Percentiles rank a stretch among this genome's conserved stretches.
These are phyloP conservation scores for Picochlorum sp. DNA, from an alignment of 139 green algal species.

Conservation along the genomic window DNA sequence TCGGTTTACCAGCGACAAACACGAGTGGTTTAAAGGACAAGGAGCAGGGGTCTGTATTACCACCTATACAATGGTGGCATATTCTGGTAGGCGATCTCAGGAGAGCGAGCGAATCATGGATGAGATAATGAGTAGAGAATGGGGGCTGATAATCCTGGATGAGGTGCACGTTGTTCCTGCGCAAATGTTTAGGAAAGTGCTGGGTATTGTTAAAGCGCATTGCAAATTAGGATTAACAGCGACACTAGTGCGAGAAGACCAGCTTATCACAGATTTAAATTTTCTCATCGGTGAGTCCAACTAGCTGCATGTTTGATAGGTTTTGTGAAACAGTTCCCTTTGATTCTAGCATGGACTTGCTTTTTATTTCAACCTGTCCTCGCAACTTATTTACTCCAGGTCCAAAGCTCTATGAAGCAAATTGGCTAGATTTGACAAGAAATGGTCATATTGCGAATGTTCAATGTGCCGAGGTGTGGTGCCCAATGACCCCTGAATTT, in stretches of 20 bases:
- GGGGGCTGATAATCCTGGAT: slow-evolving; percentile 94
- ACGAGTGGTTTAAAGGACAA: slow-evolving; percentile 55
- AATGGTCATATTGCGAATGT: slow-evolving; percentile 97
- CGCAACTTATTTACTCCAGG: slow-evolving; percentile 16
- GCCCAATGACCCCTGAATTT: slow-evolving; percentile 81
- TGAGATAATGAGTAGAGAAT: slow-evolving; percentile 74
- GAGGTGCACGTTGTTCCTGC: slow-evolving; percentile 98
- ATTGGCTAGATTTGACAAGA: slow-evolving; percentile 95
- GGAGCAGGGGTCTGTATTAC: slow-evolving; percentile 66
- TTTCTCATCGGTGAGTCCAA: too few species aligned
- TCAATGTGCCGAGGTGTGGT: slow-evolving; percentile 97
- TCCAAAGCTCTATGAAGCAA: slow-evolving; percentile 98
- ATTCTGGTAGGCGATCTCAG: slow-evolving; percentile 50
- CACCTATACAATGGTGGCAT: slow-evolving; percentile 96
- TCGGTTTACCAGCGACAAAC: slow-evolving; percentile 79
- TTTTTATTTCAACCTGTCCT: neutral
- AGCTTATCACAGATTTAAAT: slow-evolving; percentile 91
- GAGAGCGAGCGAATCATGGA: slow-evolving; percentile 46
- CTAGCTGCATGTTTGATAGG: slow-evolving; percentile 17
- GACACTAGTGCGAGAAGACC: slow-evolving; percentile 95
- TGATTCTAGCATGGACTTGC: neutral
- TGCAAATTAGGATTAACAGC: slow-evolving; percentile 97
- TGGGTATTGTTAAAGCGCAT: slow-evolving; percentile 87
- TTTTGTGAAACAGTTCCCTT: neutral
- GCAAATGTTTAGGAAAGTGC: slow-evolving; percentile 91